Base-by-base conservation (phyloP, 169 alveolate species). In the Hammondia hammondi region DNA sequence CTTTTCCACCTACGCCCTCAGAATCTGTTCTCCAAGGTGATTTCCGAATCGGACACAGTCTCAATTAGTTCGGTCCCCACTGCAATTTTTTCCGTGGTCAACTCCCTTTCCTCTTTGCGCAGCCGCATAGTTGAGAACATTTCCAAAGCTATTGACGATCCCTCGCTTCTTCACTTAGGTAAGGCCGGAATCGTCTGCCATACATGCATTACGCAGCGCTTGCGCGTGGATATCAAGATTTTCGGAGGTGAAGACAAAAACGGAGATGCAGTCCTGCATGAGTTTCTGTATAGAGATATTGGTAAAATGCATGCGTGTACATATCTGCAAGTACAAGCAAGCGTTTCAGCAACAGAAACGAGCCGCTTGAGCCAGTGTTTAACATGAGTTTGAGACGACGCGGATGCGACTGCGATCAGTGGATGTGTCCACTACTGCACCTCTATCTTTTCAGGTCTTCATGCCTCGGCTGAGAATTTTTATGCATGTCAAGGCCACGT, bases 401-500 rank as follows among this genome's bases (percentile, higher is more conserved):
- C 43, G 0, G 43, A 2, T 39, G 43, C 43, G 43, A 39, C 43
- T 77, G n/a, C 19, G n/a, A 21, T 77, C 43, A 14, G 88, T 81
- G 52, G 7, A 81, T 37, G 24, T 81, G 52, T 81, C 4, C 88
- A 9, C 56, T 21, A 7, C 0, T 48, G 57, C 37, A 0, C 9
- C 57, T 32, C 90, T 19, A 45, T 45, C 82, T 29, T 32, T 21
- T 19, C 84, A 81, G 97, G 97, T 37, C 88, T 95, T 17, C 94
- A 95, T 88, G 94, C 48, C n/a, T 85, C 96, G 27, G 94, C 95
- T 27, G 97, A 95, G 92, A 95, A 95, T 7, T 95, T 90, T 88
- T 95, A 89, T 91, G 94, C 95, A 89, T 93, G 96, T 84, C 97
- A 95, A 81, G 96, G 96, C 14, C 96, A 96, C 39, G 91, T 88